Conservation (phyloP, 1,284 basidiomycete genomes). For the Ganoderma meredithae region DNA sequence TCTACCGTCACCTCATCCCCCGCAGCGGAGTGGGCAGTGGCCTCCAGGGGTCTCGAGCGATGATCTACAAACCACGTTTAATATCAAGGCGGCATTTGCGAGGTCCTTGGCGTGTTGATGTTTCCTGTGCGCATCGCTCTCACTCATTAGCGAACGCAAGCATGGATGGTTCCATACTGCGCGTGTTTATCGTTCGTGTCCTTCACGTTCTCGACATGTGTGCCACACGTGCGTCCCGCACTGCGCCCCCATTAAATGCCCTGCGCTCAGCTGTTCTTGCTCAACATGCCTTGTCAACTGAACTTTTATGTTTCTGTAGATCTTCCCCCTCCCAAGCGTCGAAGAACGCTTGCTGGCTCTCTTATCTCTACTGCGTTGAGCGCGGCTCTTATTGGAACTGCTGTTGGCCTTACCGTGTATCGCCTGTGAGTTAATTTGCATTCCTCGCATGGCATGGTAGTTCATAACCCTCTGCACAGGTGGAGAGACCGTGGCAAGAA, state of each 20-base stretch:
- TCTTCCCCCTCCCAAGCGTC: slow-evolving; percentile 61
- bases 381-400: slow-evolving; percentile 82
- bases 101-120: slow-evolving; percentile 4
- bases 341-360: slow-evolving; percentile 75
- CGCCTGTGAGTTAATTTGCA: slow-evolving; percentile 64
- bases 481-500: slow-evolving; percentile 78
- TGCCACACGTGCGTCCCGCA: slow-evolving; percentile 8
- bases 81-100: neutral
- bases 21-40: neutral
- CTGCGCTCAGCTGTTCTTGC: slow-evolving; percentile 35
- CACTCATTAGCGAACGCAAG: slow-evolving; percentile 7
- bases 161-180: slow-evolving; percentile 9
- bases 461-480: slow-evolving; percentile 38
- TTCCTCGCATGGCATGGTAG: neutral
- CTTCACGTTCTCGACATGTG: slow-evolving; percentile 32
- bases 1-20: neutral
- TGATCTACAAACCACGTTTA: neutral
- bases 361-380: slow-evolving; percentile 81
- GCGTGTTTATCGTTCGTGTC: slow-evolving; percentile 17
- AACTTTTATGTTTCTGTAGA: slow-evolving; percentile 58
- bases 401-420: slow-evolving; percentile 84
- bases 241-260: slow-evolving; percentile 24
- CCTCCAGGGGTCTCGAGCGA: neutral
- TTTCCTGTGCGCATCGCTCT: slow-evolving; percentile 17
- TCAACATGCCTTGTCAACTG: slow-evolving; percentile 41